Evolutionary conservation across 1,139 yeast genomes (phyloP).

Genomic region (Saccharomyces pastorianus): DNA sequence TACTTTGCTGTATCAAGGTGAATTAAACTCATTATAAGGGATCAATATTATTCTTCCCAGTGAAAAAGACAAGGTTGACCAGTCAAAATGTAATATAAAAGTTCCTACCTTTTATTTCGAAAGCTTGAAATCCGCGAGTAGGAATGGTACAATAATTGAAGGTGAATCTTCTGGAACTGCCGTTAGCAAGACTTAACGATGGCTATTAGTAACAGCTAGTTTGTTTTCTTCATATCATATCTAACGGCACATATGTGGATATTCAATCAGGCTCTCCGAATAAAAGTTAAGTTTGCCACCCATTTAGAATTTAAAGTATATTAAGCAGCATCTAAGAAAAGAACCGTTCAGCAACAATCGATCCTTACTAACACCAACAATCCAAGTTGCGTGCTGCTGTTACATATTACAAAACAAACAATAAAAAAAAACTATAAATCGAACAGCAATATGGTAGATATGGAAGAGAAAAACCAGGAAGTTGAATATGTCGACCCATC

Average conservation of each 20-base stretch:
- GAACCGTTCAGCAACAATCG: too few relatives aligned
- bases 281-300: neutral
- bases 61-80: too few relatives aligned
- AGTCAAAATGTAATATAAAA: too few relatives aligned
- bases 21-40: conserved; percentile 26
- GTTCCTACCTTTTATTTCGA: too few relatives aligned
- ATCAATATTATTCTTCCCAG: too few relatives aligned
- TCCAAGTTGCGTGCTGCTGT: neutral
- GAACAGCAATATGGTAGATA: conserved; percentile 4
- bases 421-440: too few relatives aligned
- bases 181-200: too few relatives aligned
- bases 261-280: neutral
- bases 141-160: too few relatives aligned
- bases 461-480: conserved; percentile 18
- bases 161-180: too few relatives aligned
- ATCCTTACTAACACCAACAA: neutral
- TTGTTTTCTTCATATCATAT: neutral
- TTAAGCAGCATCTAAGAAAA: neutral
- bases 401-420: neutral
- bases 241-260: neutral
- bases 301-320: neutral
- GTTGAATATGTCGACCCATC: conserved; percentile 24
- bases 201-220: neutral
- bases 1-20: conserved; percentile 36
- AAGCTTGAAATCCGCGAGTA: too few relatives aligned